Evolutionary conservation across 208 protist genomes (phyloP), one percentile per base, ranked within the genome.

Genomic region (Hexamita inflata): DNA sequence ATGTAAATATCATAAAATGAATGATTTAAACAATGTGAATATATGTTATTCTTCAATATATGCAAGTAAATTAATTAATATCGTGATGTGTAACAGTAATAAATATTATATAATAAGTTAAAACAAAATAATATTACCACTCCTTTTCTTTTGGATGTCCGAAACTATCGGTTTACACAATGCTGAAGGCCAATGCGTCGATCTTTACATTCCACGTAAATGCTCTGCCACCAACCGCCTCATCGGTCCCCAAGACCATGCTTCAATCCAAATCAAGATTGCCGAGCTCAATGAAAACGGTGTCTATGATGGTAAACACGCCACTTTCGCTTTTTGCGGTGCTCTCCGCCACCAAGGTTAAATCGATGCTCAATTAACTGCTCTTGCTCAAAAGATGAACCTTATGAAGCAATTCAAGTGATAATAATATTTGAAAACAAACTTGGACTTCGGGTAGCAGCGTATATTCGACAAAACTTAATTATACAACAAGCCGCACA

Each of bases 201-300:
- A 82, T 64, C 13, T 62, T 24, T 82, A 81, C 42, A 78, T 74
- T 34, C 79, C 79, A 13, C 42, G 79, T 15, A 82, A 82, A 34
- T 82, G 79, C 40, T 77, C 70, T 29, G 79, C 79, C 34, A 81
- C 79, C 38, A 81, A 81, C 49, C 9, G 73, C 2, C 39, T 82
- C 34, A 81, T 82, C 40, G 41, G 41, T 28, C 58, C 79, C 28
- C 78, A 75, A 64, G 79, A 82, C 42, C 77, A 81, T 32, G 78
- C 77, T 30, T 75, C 79, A 40, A 35, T 82, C 41, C 78, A 82
- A 40, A 34, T 82, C 57, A 79, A 59, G 32, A 19, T 82, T 39
- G 74, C 77, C n/a, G 0, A 58, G 0, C 24, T 82, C 7, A 39
- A 78, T 58, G 60, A 80, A n/a, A n/a, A 78, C 30, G 67, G 77